Conservation (phyloP, 306 rosid species). For the Astragalus membranaceus region DNA sequence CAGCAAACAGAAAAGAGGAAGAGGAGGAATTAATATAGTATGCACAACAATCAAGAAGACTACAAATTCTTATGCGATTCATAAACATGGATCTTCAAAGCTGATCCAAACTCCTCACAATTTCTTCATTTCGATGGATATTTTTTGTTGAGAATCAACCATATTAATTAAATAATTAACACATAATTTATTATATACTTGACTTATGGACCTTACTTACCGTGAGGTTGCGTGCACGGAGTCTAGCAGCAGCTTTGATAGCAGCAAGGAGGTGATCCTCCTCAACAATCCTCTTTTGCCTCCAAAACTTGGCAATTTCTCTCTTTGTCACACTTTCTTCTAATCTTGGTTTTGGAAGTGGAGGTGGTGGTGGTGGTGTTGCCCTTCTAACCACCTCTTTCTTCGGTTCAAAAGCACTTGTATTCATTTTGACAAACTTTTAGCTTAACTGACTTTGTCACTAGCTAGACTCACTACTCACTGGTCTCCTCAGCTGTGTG, state of each 20-base stretch:
- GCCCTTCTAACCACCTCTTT: conserved; percentile 9
- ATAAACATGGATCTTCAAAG: not conserved
- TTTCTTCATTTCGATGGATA: not conserved
- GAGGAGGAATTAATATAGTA: too few species aligned
- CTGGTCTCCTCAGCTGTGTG: not conserved
- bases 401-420: conserved; percentile 21
- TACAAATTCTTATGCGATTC: not conserved
- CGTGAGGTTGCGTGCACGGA: conserved; percentile 61
- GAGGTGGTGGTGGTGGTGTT: conserved; percentile 45
- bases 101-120: too few species aligned
- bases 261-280: conserved; percentile 85
- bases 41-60: too few species aligned
- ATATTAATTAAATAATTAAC: not conserved
- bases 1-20: too few species aligned
- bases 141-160: not conserved
- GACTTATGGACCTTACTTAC: conserved; percentile 24
- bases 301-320: conserved; percentile 79
- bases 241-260: conserved; percentile 64
- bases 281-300: conserved; percentile 52
- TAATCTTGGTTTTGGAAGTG: conserved; percentile 28
- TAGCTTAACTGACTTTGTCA: not conserved
- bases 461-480: conserved; percentile 8
- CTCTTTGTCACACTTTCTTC: conserved; percentile 60
- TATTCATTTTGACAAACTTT: conserved; percentile 19
- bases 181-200: not conserved